Conservation (phyloP, 2,329 filamentous ascomycete species). For the Colletotrichum paranaense region DNA sequence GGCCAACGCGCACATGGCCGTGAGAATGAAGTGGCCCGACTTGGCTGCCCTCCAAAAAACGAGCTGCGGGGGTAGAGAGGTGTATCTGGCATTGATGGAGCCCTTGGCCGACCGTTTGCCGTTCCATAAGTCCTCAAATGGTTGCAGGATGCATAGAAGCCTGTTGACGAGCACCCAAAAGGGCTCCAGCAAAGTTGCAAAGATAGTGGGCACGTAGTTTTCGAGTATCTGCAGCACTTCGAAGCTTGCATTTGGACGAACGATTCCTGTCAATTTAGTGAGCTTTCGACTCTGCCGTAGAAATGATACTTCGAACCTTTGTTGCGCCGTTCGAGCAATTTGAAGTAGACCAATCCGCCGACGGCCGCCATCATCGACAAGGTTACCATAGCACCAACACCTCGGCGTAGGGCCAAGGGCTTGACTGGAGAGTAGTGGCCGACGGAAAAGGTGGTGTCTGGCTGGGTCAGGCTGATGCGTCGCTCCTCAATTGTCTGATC, state of each 20-base stretch:
- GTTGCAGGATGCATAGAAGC: conserved; percentile 63
- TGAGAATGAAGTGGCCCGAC: conserved; percentile 58
- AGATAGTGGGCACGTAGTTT: conserved; percentile 63
- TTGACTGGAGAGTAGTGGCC: conserved; percentile 30
- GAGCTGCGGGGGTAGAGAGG: conserved; percentile 66
- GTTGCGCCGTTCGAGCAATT: conserved; percentile 23
- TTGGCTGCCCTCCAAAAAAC: conserved; percentile 56
- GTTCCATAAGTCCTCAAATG: conserved; percentile 59
- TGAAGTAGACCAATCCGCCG: conserved; percentile 29
- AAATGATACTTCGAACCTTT: conserved; percentile 26
- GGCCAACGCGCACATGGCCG: conserved; percentile 57
- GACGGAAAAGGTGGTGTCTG: background rate
- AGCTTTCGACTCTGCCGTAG: background rate
- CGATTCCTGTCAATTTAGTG: conserved; percentile 40
- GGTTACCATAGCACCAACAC: conserved; percentile 1
- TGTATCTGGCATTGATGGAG: conserved; percentile 59
- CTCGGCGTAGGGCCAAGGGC: conserved; percentile 7
- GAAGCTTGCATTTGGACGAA: conserved; percentile 44
- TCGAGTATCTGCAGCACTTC: conserved; percentile 51
- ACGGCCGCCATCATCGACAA: conserved; percentile 21
- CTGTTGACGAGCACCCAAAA: conserved; percentile 67
- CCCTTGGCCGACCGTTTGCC: conserved; percentile 47
- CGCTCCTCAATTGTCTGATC: background rate
- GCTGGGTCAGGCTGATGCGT: background rate
- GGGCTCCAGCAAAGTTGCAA: conserved; percentile 68